A percentile compares a stretch with the other conserved stretches of the same genome.
These are phyloP conservation scores for Adansonia digitata DNA, from an alignment of 345 rosid genomes.

Conservation along the genomic window DNA sequence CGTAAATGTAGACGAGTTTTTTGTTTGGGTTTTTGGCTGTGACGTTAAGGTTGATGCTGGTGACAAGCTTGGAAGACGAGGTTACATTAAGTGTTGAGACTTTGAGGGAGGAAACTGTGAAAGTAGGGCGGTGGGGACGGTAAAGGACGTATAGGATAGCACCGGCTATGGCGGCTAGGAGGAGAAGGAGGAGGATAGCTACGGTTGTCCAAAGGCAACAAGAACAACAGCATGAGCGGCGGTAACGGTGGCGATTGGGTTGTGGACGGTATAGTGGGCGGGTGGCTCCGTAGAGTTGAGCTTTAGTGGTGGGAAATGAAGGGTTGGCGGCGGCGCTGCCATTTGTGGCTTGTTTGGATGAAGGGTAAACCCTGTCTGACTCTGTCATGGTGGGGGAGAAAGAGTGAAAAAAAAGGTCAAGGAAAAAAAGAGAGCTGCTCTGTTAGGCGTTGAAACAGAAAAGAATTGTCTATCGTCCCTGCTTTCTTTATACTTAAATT, in stretches of 20 bases:
- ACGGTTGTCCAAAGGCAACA: slow-evolving; percentile 52
- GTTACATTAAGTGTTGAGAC: slow-evolving; percentile 58
- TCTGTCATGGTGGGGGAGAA: slow-evolving; percentile 44
- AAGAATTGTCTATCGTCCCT: not conserved
- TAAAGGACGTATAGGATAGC: slow-evolving; percentile 56
- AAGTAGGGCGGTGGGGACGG: slow-evolving; percentile 73
- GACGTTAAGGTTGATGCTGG: slow-evolving; percentile 59
- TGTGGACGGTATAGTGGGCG: slow-evolving; percentile 80
- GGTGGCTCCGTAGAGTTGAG: slow-evolving; percentile 61
- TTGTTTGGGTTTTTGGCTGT: slow-evolving; percentile 77
- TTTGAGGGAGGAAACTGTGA: slow-evolving; percentile 57
- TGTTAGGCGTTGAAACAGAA: not conserved
- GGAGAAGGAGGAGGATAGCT: slow-evolving; percentile 39
- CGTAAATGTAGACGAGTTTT: slow-evolving; percentile 57
- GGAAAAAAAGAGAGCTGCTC: not conserved
- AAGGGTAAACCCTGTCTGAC: slow-evolving; percentile 61
- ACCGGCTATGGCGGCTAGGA: slow-evolving; percentile 44
- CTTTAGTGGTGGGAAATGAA: slow-evolving; percentile 59
- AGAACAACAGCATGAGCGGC: slow-evolving; percentile 51
- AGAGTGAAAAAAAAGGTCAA: too few relatives aligned
- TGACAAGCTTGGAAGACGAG: slow-evolving; percentile 37
- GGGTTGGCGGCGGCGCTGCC: slow-evolving; percentile 31
- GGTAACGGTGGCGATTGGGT: slow-evolving; percentile 42
- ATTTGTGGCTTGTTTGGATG: slow-evolving; percentile 45
- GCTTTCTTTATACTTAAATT: not conserved